Evolutionary conservation across 108 stramenopile genomes (phyloP).

Genomic region (Fistulifera pelliculosa): DNA sequence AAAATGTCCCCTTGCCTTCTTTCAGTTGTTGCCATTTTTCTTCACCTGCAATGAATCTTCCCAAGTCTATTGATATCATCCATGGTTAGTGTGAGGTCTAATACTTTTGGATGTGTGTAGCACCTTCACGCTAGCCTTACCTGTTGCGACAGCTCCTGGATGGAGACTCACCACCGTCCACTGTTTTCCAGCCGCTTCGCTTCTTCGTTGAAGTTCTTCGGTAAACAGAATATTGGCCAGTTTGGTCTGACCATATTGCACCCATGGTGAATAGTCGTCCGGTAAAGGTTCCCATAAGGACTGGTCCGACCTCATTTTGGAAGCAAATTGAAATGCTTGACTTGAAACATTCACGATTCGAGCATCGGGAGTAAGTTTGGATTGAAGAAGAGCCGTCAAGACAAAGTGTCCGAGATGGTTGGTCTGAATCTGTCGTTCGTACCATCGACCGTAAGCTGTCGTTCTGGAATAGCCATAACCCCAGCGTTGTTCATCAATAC

Average conservation of each 20-base stretch:
- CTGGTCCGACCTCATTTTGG: background rate
- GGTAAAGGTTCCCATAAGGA: conserved; percentile 15
- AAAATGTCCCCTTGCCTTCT: conserved; percentile 15
- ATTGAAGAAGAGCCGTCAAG: conserved; percentile 40
- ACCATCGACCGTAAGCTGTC: conserved; percentile 43
- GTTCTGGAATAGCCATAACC: conserved; percentile 47
- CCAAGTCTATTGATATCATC: conserved; percentile 14
- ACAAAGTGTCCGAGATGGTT: conserved; percentile 74
- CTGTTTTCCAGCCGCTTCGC: conserved; percentile 8
- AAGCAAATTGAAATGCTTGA: conserved; percentile 29
- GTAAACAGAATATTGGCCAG: conserved; percentile 64
- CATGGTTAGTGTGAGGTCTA: conserved; percentile 25
- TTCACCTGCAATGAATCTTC: background rate
- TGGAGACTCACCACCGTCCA: conserved; percentile 28
- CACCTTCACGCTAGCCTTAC: no score
- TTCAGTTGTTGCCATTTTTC: no score
- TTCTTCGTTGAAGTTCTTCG: conserved; percentile 43
- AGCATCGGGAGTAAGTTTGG: conserved; percentile 21
- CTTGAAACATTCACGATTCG: conserved; percentile 58
- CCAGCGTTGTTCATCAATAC: conserved; percentile 79
- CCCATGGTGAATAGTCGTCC: conserved; percentile 31
- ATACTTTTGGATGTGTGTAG: no score
- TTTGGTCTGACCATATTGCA: conserved; percentile 40
- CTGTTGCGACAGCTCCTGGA: conserved; percentile 59
- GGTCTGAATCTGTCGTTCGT: conserved; percentile 54